Percentiles rank a stretch among this genome's conserved stretches.
Evolutionary conservation across 164 flowering plant genomes (phyloP).

Genomic region (grape (Vitis vinifera)): DNA sequence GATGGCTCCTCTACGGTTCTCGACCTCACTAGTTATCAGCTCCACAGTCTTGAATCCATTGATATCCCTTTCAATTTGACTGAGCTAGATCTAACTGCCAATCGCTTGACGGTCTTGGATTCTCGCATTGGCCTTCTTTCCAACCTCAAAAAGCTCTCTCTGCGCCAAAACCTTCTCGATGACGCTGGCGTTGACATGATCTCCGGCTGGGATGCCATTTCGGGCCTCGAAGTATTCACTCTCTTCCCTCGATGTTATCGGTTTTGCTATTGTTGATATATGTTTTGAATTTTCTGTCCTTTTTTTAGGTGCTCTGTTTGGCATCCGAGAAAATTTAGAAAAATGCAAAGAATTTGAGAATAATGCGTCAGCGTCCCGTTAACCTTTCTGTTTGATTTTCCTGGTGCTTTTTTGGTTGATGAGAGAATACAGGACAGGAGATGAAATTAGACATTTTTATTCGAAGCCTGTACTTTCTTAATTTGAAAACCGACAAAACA

Average conservation of each 20-base stretch:
- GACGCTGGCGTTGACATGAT: constrained; percentile 66
- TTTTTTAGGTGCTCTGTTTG: background rate
- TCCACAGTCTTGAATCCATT: constrained; percentile 74
- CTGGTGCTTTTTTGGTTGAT: no score
- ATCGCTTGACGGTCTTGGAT: constrained; percentile 71
- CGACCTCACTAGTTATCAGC: constrained; percentile 88
- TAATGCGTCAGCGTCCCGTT: no score
- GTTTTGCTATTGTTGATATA: no score
- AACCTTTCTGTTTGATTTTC: no score
- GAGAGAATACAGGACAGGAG: no score
- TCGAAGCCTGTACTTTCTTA: no score
- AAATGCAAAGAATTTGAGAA: no score
- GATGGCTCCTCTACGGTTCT: constrained; percentile 41
- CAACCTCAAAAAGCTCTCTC: constrained; percentile 78
- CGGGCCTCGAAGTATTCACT: constrained; percentile 64
- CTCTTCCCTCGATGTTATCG: background rate
- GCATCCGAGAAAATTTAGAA: background rate
- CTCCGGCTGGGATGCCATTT: constrained; percentile 57
- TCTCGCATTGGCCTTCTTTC: constrained; percentile 68
- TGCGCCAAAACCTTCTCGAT: constrained; percentile 81
- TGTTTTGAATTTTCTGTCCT: background rate
- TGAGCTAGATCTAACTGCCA: constrained; percentile 86
- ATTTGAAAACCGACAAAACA: no score
- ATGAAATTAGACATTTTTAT: no score
- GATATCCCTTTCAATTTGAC: constrained; percentile 62